These are phyloP conservation scores for Camillea tinctor DNA, from an alignment of 2,329 filamentous ascomycete species.

Conservation along the genomic window DNA sequence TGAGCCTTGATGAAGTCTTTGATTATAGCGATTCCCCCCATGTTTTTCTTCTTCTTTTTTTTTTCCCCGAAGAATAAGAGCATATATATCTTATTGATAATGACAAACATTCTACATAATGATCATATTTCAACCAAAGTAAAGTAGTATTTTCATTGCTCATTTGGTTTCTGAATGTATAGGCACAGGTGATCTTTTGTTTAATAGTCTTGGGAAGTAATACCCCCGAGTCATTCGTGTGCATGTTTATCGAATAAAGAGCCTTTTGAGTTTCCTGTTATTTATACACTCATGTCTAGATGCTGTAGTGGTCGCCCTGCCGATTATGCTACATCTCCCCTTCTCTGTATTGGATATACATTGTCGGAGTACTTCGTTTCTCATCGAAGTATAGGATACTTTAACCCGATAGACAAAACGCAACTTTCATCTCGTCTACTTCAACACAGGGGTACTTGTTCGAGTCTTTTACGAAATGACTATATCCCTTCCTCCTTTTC, in stretches of 20 bases:
- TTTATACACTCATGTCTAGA: neutral
- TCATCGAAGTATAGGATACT: too few species aligned
- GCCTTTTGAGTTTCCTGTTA: neutral
- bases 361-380: neutral
- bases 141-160: neutral
- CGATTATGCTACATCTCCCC: too few species aligned
- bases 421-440: too few species aligned
- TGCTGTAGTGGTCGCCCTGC: neutral
- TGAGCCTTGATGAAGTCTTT: conserved; percentile 3
- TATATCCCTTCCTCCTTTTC: too few species aligned
- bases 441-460: too few species aligned
- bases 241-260: neutral
- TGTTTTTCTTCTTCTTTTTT: neutral
- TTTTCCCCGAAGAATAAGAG: neutral
- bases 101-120: neutral
- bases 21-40: conserved; percentile 6
- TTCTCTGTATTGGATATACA: neutral
- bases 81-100: neutral
- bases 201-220: too few species aligned
- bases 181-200: neutral
- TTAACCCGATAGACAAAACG: too few species aligned
- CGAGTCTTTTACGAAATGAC: too few species aligned
- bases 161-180: neutral
- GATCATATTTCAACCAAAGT: neutral
- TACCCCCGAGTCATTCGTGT: neutral